Percentiles rank a stretch among this genome's conserved stretches.
These are phyloP conservation scores for Erigeron philadelphicus DNA, from an alignment of 140 eudicot genomes.

Conservation along the genomic window DNA sequence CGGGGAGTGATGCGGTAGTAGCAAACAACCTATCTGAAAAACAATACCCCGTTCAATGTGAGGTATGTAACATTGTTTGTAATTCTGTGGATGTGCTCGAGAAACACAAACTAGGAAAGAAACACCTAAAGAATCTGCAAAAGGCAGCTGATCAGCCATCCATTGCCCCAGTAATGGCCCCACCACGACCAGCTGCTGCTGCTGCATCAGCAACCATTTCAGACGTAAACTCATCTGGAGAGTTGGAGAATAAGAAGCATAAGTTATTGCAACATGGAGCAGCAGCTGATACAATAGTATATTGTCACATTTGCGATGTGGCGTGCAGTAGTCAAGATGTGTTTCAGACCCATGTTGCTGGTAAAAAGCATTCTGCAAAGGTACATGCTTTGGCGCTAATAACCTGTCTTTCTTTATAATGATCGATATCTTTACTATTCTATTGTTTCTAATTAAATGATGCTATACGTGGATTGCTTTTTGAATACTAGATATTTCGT, in stretches of 20 bases:
- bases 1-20: slow-evolving; percentile 10
- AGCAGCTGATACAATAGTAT: slow-evolving; percentile 11
- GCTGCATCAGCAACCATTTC: slow-evolving; percentile 4
- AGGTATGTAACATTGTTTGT: slow-evolving; percentile 35
- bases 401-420: background rate
- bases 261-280: slow-evolving; percentile 35
- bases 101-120: slow-evolving; percentile 37
- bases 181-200: slow-evolving; percentile 2
- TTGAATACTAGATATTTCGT: background rate
- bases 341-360: slow-evolving; percentile 33
- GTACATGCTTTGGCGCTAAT: slow-evolving; percentile 15
- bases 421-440: background rate
- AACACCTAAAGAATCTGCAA: slow-evolving; percentile 31
- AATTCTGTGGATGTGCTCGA: slow-evolving; percentile 23
- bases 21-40: slow-evolving; percentile 4
- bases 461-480: background rate
- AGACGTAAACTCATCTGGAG: slow-evolving; percentile 9
- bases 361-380: slow-evolving; percentile 46
- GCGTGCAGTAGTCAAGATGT: slow-evolving; percentile 34
- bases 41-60: slow-evolving; percentile 17
- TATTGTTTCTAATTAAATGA: background rate
- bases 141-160: background rate
- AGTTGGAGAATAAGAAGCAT: slow-evolving; percentile 35
- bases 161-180: slow-evolving; percentile 1
- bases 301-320: slow-evolving; percentile 39